Percentiles rank a stretch among this genome's conserved stretches.
These are phyloP conservation scores for Colletotrichum sansevieriae DNA, from an alignment of 2,329 filamentous ascomycete species.

Conservation along the genomic window DNA sequence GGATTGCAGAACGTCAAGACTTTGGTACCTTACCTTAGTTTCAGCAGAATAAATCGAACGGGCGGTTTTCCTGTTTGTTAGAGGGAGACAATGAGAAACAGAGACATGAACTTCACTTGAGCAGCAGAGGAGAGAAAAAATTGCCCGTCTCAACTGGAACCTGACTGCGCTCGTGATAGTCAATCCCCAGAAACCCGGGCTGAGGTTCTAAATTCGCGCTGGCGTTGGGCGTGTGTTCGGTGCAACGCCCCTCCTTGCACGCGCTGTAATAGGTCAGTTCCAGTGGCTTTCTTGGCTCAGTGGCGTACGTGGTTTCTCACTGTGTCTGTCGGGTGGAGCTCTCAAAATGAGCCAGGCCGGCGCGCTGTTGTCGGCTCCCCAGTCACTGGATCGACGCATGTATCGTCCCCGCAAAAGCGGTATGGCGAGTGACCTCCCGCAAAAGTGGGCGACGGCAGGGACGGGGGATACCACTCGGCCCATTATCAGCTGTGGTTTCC, in stretches of 20 bases:
- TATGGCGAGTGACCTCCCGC: not conserved
- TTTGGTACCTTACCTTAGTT: not conserved
- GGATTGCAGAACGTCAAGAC: not conserved
- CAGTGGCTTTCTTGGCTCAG: conserved; percentile 26
- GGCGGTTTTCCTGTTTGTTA: no score
- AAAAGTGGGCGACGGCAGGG: conserved; percentile 26
- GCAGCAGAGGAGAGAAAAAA: not conserved
- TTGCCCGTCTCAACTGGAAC: not conserved
- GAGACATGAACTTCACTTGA: not conserved
- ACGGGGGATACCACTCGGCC: conserved; percentile 28
- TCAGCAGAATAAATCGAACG: not conserved
- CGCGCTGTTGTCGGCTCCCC: conserved; percentile 17
- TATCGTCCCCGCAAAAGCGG: not conserved
- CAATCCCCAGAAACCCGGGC: not conserved
- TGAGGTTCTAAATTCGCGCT: not conserved
- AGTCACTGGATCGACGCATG: not conserved
- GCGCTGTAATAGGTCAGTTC: conserved; percentile 10
- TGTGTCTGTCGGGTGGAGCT: not conserved
- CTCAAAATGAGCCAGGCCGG: conserved; percentile 12
- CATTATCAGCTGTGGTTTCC: conserved; percentile 40
- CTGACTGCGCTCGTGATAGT: no score
- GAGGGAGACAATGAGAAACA: no score
- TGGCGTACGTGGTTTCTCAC: conserved; percentile 3
- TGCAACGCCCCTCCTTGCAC: conserved; percentile 16
- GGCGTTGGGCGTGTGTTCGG: conserved; percentile 16